Evolutionary conservation across 345 rosid species (phyloP).

Genomic region (Melaleuca alternifolia): DNA sequence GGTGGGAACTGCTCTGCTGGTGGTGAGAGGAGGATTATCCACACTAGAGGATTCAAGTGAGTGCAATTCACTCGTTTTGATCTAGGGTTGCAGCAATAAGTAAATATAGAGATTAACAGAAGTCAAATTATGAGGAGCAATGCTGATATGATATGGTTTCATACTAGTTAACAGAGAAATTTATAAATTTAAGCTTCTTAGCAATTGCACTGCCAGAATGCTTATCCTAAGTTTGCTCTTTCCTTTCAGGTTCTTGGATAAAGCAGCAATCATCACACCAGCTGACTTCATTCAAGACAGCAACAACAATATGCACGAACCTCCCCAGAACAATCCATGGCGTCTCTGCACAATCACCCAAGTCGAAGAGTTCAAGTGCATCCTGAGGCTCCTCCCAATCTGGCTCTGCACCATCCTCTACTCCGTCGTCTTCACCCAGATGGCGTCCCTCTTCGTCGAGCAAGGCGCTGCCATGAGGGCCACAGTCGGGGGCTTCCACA

Average conservation of each 20-base stretch:
- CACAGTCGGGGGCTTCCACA: conserved; percentile 34
- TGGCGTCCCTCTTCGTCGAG: conserved; percentile 98
- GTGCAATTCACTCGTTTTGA: background rate
- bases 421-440: conserved; percentile 94
- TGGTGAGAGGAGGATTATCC: conserved; percentile 54
- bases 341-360: conserved; percentile 72
- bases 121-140: too few species aligned
- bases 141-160: background rate
- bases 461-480: conserved; percentile 92
- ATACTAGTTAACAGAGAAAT: background rate
- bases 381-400: conserved; percentile 73
- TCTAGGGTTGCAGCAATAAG: background rate
- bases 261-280: conserved; percentile 64
- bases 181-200: background rate
- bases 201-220: background rate
- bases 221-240: background rate
- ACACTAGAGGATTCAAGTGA: conserved; percentile 70
- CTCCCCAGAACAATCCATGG: conserved; percentile 39
- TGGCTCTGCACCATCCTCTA: conserved; percentile 97
- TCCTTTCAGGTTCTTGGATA: conserved; percentile 64
- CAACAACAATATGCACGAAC: background rate
- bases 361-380: conserved; percentile 96
- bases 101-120: background rate
- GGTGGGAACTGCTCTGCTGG: conserved; percentile 3
- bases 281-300: conserved; percentile 30